phyloP scores from a whole-genome alignment of 2,329 filamentous ascomycete genomes.

The Claviceps pusilla region DNA sequence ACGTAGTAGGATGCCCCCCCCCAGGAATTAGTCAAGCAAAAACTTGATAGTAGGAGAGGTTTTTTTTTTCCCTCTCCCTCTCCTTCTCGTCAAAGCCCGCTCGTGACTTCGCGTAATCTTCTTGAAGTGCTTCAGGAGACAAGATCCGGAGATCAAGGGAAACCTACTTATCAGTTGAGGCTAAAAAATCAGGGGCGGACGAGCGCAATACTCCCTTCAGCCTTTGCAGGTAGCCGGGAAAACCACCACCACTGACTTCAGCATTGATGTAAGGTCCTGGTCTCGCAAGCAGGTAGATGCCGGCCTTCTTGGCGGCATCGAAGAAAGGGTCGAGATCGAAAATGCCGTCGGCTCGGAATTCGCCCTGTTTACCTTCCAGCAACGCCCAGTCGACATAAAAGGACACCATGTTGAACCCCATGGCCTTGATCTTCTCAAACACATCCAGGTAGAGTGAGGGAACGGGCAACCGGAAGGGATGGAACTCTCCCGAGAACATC shows the following conservation, averaged over 20 bases:
- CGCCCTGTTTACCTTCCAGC: constrained; percentile 55
- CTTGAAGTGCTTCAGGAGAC: background rate
- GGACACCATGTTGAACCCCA: constrained; percentile 66
- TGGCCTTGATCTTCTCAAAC: constrained; percentile 68
- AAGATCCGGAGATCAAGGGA: background rate
- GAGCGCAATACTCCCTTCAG: constrained; percentile 52
- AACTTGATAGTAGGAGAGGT: background rate
- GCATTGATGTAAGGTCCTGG: constrained; percentile 69
- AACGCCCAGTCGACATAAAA: constrained; percentile 72
- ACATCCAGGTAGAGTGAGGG: constrained; percentile 47
- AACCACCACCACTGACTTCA: constrained; percentile 61
- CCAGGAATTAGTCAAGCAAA: background rate
- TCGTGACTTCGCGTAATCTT: no score
- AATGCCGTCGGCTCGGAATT: constrained; percentile 55
- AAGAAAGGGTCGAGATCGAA: constrained; percentile 64
- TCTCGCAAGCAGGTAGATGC: constrained; percentile 60
- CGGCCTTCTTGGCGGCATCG: constrained; percentile 54
- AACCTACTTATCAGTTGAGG: constrained; percentile 49
- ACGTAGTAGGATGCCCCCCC: background rate
- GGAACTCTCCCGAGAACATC: constrained; percentile 60
- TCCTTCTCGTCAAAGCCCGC: no score
- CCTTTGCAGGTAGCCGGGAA: constrained; percentile 64
- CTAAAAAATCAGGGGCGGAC: constrained; percentile 42
- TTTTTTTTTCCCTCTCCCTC: background rate
- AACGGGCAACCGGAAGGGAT: constrained; percentile 44